Conservation (phyloP, 371 early-diverging fungal species). For the Coemansia sp. region DNA sequence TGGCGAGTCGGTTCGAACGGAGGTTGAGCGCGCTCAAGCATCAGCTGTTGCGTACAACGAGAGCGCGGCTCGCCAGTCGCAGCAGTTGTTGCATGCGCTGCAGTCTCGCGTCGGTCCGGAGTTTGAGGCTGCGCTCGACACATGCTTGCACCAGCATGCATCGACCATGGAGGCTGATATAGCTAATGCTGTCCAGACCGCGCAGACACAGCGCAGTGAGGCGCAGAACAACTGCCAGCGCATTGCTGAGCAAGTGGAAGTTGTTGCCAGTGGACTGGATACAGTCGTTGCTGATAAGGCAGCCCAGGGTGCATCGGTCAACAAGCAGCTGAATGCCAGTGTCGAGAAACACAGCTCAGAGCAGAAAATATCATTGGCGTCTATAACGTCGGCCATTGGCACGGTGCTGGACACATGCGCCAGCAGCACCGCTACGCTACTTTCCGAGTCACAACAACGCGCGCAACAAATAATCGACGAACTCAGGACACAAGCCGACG, state of each 20-base stretch:
- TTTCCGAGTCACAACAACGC: not conserved
- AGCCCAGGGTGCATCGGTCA: not conserved
- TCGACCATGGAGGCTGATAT: not conserved
- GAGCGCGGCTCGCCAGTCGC: conserved; percentile 5
- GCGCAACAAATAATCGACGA: not conserved
- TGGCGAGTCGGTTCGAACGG: not conserved
- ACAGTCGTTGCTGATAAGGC: not conserved
- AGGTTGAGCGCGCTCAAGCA: not conserved
- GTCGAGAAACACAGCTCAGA: not conserved
- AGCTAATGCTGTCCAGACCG: not conserved
- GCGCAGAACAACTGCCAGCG: not conserved
- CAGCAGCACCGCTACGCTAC: not conserved
- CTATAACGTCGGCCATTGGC: not conserved
- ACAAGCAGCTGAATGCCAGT: not conserved
- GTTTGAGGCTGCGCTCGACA: conserved; percentile 13
- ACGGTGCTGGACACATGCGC: not conserved
- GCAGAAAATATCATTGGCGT: not conserved
- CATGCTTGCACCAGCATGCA: not conserved
- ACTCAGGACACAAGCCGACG: not conserved
- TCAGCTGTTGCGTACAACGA: not conserved
- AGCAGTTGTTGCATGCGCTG: conserved; percentile 6
- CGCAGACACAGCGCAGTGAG: not conserved
- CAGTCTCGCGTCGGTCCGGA: conserved; percentile 14
- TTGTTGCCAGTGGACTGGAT: not conserved
- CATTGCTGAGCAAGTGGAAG: not conserved